Percentiles rank a stretch among this genome's conserved stretches.
Evolutionary conservation across 805 yeast genomes (phyloP).

Genomic region (Metahyphopichia silvanorum): DNA sequence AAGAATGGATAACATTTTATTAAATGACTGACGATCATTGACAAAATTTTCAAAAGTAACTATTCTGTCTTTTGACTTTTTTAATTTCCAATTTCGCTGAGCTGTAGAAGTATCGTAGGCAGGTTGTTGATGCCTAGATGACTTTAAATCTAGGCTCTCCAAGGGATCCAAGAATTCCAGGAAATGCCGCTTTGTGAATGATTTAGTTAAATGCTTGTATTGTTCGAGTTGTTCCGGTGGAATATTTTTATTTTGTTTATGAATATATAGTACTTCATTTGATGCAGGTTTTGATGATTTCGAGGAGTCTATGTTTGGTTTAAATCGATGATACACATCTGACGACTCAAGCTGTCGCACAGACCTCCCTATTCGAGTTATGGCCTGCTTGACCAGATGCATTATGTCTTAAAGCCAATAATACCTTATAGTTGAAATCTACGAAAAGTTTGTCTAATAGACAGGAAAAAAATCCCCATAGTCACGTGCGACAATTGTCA

Average conservation of each 20-base stretch:
- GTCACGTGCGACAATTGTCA: too few species aligned
- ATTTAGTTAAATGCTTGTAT: conserved; percentile 10
- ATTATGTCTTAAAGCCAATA: too few species aligned
- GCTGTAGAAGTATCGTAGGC: conserved; percentile 23
- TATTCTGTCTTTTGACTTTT: conserved; percentile 13
- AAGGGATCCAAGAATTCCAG: conserved; percentile 35
- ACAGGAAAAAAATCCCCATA: too few species aligned
- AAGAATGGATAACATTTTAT: conserved; percentile 29
- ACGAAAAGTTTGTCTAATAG: too few species aligned
- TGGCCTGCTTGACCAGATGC: conserved; percentile 33
- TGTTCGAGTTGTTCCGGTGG: conserved; percentile 9
- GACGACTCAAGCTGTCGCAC: conserved; percentile 23
- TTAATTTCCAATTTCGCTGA: conserved; percentile 20
- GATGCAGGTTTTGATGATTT: too few species aligned
- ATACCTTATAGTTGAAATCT: too few species aligned
- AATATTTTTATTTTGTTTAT: conserved; percentile 7
- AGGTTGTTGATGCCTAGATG: conserved; percentile 20
- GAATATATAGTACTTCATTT: too few species aligned
- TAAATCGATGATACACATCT: too few species aligned
- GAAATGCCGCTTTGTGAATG: conserved; percentile 16
- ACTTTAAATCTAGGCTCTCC: conserved; percentile 29
- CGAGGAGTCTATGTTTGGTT: too few species aligned
- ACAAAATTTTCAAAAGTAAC: conserved; percentile 21
- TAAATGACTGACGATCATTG: conserved; percentile 25
- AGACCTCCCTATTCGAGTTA: conserved; percentile 30